These are phyloP conservation scores for Penicillium sp. DNA, from an alignment of 2,329 filamentous ascomycete species.

Conservation along the genomic window DNA sequence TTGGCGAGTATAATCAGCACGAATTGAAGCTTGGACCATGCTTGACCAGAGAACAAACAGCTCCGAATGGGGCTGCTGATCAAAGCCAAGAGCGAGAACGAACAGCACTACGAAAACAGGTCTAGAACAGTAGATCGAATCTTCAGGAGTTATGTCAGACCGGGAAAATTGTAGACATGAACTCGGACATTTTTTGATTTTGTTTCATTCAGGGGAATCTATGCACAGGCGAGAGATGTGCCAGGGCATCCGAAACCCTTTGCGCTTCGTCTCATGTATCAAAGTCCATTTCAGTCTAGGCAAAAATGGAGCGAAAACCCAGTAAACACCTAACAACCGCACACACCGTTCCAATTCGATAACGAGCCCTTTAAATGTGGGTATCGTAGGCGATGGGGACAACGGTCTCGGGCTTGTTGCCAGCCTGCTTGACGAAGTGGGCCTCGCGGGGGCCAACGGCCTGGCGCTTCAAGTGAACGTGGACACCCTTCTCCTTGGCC, in stretches of 20 bases:
- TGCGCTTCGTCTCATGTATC: conserved; percentile 40
- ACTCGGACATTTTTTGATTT: conserved; percentile 39
- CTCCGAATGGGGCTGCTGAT: background rate
- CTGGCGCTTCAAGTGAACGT: conserved; percentile 90
- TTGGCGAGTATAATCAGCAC: no score
- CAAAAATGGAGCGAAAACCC: conserved; percentile 34
- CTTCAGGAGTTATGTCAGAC: background rate
- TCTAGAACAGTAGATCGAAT: background rate
- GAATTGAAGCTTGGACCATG: background rate
- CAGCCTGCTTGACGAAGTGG: conserved; percentile 73
- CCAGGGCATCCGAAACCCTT: conserved; percentile 41
- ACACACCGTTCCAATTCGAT: conserved; percentile 29
- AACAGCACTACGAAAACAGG: background rate
- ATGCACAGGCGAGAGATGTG: conserved; percentile 42
- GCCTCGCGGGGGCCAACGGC: conserved; percentile 76
- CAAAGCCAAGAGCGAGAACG: background rate
- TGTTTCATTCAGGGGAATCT: conserved; percentile 46
- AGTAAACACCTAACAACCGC: conserved; percentile 40
- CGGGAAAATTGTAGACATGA: conserved; percentile 14
- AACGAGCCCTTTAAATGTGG: conserved; percentile 70
- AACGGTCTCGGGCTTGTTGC: conserved; percentile 87
- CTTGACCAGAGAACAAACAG: no score
- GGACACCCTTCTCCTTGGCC: conserved; percentile 84
- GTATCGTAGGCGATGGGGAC: conserved; percentile 95
- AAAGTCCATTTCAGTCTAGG: conserved; percentile 34